Evolutionary conservation across 805 yeast species (phyloP), one percentile per base, ranked within the genome.

Genomic region (Wickerhamiella slavikovae): DNA sequence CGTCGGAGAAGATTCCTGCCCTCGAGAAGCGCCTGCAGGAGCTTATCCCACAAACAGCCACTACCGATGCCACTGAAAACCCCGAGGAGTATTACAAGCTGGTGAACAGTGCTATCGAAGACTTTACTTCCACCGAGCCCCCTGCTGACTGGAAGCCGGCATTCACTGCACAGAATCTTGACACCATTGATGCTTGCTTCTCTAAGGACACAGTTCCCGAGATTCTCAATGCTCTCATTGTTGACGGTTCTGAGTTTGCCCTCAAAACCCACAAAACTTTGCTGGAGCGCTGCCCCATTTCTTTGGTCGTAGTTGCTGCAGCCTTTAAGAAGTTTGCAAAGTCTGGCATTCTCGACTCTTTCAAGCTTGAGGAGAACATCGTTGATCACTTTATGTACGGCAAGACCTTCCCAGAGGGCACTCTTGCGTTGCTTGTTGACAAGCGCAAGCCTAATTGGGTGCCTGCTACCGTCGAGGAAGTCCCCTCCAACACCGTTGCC

Each of bases 71-170:
- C 6, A 18, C 5, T 12, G 24, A 33, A 13, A 32, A 38, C 9
- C 25, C 40, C 17, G 45, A 40, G 11, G 41, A 42, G 31, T 41
- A 35, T 32, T 44, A 29, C 47, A 55, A 64, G 9, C 60, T 75
- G 39, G 69, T 85, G 20, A 72, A 74, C 52, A 60, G 59, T 29
- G 68, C 82, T 4, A 66, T 85, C 35, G 80, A 79, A 44, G 93
- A 82, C 48, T 85, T 69, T 48, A 69, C 68, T 24, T 54, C 72
- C 30, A 89, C 93, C 19, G 55, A 51, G 24, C 37, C 38, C 12
- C 44, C 47, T 6, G 31, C 34, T 4, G 62, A 59, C 45, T 72
- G 69, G 54, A 51, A 62, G 41, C 76, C 67, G 48, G 69, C 66
- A 36, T 30, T 40, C 22, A 43, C 69, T 13, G 47, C 55, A 3